Evolutionary conservation across 495 filamentous ascomycete species (phyloP).

Genomic region (Oidiodendron maius): DNA sequence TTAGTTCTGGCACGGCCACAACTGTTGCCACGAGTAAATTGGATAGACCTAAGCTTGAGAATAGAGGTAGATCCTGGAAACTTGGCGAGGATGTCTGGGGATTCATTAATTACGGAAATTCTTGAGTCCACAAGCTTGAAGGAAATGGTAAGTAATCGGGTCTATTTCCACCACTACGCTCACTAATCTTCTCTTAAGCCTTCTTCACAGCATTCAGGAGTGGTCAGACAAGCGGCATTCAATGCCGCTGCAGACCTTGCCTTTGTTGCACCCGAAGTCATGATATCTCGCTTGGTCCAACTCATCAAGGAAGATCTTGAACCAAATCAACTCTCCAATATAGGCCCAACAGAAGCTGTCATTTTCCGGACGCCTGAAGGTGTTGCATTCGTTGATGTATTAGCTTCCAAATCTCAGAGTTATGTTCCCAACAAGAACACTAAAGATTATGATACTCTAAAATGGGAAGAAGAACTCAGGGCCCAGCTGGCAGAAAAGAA

Average conservation of each 20-base stretch:
- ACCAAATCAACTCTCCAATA: slow-evolving; percentile 52
- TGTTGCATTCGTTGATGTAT: slow-evolving; percentile 80
- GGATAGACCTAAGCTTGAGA: slow-evolving; percentile 82
- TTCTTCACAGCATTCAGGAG: slow-evolving; percentile 28
- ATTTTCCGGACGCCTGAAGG: slow-evolving; percentile 88
- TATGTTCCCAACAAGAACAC: slow-evolving; percentile 69
- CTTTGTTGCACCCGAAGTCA: slow-evolving; percentile 81
- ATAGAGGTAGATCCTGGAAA: slow-evolving; percentile 76
- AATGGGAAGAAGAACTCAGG: slow-evolving; percentile 94
- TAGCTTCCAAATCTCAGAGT: slow-evolving; percentile 67
- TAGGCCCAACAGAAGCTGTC: slow-evolving; percentile 81
- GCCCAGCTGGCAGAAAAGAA: slow-evolving; percentile 86
- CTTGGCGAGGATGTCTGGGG: slow-evolving; percentile 52
- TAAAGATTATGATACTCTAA: slow-evolving; percentile 90
- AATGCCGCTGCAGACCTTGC: slow-evolving; percentile 81
- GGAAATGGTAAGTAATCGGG: slow-evolving; percentile 34
- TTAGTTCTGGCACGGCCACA: slow-evolving; percentile 74
- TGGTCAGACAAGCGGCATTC: slow-evolving; percentile 63
- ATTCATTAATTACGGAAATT: slow-evolving; percentile 41
- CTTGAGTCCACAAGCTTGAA: slow-evolving; percentile 37
- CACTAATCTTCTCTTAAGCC: background rate
- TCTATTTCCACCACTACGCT: background rate
- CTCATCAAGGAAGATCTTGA: slow-evolving; percentile 69
- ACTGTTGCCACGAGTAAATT: slow-evolving; percentile 68
- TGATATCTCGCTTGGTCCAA: slow-evolving; percentile 68